A percentile compares a stretch with the other conserved stretches of the same genome.
Conservation (phyloP, 805 yeast species). For the Zygosaccharomyces rouxii region DNA sequence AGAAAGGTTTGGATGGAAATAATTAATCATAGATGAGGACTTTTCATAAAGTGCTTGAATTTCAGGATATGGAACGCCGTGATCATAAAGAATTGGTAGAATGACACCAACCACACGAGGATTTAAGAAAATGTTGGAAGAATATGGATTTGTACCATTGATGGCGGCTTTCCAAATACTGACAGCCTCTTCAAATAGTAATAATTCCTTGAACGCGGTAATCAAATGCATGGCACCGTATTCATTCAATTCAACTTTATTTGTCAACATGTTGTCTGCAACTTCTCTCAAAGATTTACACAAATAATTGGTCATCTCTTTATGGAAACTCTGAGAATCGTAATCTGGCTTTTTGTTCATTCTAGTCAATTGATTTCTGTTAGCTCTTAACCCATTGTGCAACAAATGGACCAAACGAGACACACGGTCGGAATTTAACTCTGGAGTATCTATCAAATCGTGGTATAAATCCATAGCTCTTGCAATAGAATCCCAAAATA, state of each 20-base stretch:
- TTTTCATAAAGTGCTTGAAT: constrained; percentile 52
- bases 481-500: constrained; percentile 51
- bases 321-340: constrained; percentile 53
- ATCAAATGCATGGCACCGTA: constrained; percentile 55
- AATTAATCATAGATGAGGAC: constrained; percentile 34
- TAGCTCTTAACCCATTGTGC: constrained; percentile 53
- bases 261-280: constrained; percentile 46
- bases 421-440: constrained; percentile 44
- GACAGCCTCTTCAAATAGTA: constrained; percentile 58
- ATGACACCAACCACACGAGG: constrained; percentile 66
- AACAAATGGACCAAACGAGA: constrained; percentile 48
- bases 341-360: constrained; percentile 57
- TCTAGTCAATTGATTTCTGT: constrained; percentile 50
- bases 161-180: constrained; percentile 59
- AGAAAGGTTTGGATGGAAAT: constrained; percentile 45
- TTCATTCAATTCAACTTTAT: constrained; percentile 42
- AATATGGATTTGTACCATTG: constrained; percentile 22
- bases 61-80: constrained; percentile 59
- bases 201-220: constrained; percentile 56
- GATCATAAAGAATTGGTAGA: constrained; percentile 60
- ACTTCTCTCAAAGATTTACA: constrained; percentile 49
- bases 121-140: constrained; percentile 44
- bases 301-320: constrained; percentile 48
- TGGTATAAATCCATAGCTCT: constrained; percentile 49
- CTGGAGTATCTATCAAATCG: constrained; percentile 44